Conservation (phyloP, 495 filamentous ascomycete genomes). For the Jackrogersella multiformis region DNA sequence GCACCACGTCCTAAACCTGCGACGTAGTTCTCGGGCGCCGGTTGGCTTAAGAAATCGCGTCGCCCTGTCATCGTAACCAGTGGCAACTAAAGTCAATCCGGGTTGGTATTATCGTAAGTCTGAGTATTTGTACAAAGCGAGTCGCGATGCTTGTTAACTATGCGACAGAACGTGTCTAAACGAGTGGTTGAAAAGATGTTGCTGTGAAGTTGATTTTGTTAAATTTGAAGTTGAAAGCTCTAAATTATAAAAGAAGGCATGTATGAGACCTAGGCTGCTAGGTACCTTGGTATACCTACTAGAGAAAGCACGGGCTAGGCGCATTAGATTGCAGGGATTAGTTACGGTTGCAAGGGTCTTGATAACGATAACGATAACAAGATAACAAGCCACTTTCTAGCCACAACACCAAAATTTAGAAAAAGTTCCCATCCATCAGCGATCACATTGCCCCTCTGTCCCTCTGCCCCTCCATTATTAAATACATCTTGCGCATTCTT, state of each 20-base stretch:
- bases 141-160: background rate
- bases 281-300: no score
- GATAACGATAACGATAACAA: constrained; percentile 45
- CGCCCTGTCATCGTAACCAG: constrained; percentile 70
- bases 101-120: background rate
- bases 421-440: constrained; percentile 31
- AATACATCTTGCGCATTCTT: constrained; percentile 6
- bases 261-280: no score
- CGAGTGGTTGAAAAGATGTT: background rate
- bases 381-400: constrained; percentile 29
- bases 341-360: background rate
- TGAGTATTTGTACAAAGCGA: background rate
- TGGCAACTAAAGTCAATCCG: background rate
- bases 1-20: constrained; percentile 97
- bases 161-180: background rate
- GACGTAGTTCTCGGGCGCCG: constrained; percentile 97
- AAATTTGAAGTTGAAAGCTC: constrained; percentile 18
- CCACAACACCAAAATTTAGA: constrained; percentile 39
- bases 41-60: constrained; percentile 91
- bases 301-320: constrained; percentile 3
- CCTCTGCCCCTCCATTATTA: constrained; percentile 18
- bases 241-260: background rate
- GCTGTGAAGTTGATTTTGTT: background rate
- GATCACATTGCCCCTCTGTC: constrained; percentile 30
- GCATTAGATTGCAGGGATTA: background rate